Conservation (phyloP, 2,329 filamentous ascomycete genomes). For the Aspergillus ochraceoroseus region DNA sequence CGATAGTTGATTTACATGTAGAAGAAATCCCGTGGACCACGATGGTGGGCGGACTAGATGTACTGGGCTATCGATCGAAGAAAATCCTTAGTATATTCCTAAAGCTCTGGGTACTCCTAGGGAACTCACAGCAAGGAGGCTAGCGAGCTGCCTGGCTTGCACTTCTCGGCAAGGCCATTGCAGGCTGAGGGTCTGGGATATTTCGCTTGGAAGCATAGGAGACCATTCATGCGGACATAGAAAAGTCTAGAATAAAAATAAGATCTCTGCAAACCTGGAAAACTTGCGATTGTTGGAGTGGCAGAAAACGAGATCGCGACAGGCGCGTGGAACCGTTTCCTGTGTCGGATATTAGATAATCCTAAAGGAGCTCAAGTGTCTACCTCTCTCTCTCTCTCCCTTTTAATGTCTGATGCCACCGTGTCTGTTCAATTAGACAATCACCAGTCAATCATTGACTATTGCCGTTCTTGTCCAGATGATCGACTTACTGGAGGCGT, state of each 20-base stretch:
- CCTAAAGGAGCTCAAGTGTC: not conserved
- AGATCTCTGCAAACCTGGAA: not conserved
- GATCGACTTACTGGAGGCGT: too few relatives aligned
- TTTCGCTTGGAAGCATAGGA: slow-evolving; percentile 32
- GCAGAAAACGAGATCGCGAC: not conserved
- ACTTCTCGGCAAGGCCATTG: slow-evolving; percentile 45
- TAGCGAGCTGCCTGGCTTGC: slow-evolving; percentile 41
- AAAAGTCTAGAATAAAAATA: not conserved
- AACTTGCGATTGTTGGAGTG: not conserved
- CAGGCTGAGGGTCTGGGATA: slow-evolving; percentile 33
- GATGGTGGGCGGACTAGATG: slow-evolving; percentile 68
- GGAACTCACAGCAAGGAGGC: slow-evolving; percentile 37
- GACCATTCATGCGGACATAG: not conserved
- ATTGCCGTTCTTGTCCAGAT: too few relatives aligned
- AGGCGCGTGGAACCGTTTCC: slow-evolving; percentile 1
- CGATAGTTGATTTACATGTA: slow-evolving; percentile 76
- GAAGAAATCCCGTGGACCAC: slow-evolving; percentile 80
- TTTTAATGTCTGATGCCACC: too few relatives aligned
- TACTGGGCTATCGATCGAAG: slow-evolving; percentile 24
- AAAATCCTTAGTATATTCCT: not conserved
- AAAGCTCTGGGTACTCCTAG: not conserved
- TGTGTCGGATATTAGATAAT: too few relatives aligned
- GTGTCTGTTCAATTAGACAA: too few relatives aligned
- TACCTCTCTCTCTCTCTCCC: too few relatives aligned
- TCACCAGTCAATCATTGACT: too few relatives aligned